Evolutionary conservation across 2,329 filamentous ascomycete species (phyloP).

Genomic region (Boeremia lycopersici): DNA sequence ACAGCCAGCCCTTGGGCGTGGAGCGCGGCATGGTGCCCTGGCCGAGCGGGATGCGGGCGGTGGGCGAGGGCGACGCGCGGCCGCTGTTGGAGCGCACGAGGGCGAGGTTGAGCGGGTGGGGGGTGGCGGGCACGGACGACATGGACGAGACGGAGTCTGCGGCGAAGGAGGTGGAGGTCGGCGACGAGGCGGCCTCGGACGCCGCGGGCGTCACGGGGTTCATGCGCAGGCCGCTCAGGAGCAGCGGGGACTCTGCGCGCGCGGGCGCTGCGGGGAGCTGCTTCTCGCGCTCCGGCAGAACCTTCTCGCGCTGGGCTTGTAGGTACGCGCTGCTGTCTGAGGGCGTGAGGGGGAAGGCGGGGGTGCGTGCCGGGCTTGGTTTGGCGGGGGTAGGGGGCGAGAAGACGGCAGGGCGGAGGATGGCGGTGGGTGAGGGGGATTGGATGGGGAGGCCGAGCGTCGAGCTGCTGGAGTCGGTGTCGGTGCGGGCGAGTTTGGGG

Average conservation of each 20-base stretch:
- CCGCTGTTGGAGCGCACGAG: conserved; percentile 21
- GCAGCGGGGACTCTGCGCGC: conserved; percentile 3
- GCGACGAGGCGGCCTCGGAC: conserved; percentile 19
- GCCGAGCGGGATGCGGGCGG: conserved; percentile 41
- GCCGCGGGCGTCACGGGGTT: conserved; percentile 41
- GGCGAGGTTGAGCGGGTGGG: not conserved
- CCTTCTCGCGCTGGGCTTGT: conserved; percentile 42
- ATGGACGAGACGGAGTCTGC: conserved; percentile 16
- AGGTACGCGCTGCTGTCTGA: conserved; percentile 40
- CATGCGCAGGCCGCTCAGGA: conserved; percentile 42
- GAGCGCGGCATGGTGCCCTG: conserved; percentile 46
- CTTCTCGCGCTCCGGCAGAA: too few species aligned
- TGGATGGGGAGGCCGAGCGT: conserved; percentile 42
- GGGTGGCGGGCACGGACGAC: conserved; percentile 15
- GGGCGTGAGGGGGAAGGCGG: conserved; percentile 35
- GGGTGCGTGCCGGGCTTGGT: conserved; percentile 30
- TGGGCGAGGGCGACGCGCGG: conserved; percentile 32
- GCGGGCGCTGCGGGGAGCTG: conserved; percentile 41
- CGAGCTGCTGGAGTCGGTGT: conserved; percentile 34
- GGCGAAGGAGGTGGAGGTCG: conserved; percentile 18
- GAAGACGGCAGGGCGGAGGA: conserved; percentile 28
- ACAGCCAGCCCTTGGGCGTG: conserved; percentile 40
- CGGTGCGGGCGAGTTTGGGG: conserved; percentile 30
- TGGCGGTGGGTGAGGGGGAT: conserved; percentile 25
- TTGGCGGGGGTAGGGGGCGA: conserved; percentile 28